Conservation (phyloP, 805 yeast species). For the Sugiyamaella valdiviana region DNA sequence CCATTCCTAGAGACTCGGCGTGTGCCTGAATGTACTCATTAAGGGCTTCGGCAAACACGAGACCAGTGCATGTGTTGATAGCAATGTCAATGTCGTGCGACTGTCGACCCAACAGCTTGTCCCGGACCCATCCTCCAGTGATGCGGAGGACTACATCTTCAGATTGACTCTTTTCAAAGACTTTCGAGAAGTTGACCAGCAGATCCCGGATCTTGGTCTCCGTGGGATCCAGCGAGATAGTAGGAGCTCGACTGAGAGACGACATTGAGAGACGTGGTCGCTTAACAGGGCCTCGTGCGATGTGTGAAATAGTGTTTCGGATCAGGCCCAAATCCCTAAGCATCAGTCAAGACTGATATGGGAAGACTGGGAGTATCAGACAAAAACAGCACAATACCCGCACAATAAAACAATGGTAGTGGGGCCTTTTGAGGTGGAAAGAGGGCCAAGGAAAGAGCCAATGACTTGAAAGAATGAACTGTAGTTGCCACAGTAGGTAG, state of each 20-base stretch:
- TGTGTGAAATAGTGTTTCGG: background rate
- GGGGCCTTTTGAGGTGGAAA: no score
- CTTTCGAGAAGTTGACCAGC: constrained; percentile 29
- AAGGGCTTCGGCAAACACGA: constrained; percentile 68
- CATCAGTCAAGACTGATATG: background rate
- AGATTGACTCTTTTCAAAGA: constrained; percentile 20
- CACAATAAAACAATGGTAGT: no score
- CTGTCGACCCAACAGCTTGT: constrained; percentile 72
- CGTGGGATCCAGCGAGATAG: constrained; percentile 20
- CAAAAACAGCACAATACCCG: no score
- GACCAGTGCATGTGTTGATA: constrained; percentile 77
- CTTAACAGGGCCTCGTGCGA: background rate
- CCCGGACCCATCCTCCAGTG: constrained; percentile 99
- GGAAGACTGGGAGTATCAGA: no score
- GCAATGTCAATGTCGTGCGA: constrained; percentile 92
- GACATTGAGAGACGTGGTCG: background rate
- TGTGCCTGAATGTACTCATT: constrained; percentile 39
- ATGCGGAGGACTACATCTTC: constrained; percentile 55
- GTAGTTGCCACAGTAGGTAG: no score
- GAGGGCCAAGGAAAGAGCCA: no score
- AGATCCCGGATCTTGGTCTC: constrained; percentile 29
- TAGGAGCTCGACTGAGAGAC: background rate
- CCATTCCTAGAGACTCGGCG: constrained; percentile 28
- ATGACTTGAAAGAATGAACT: no score
- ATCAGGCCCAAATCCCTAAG: background rate